phyloP scores from a whole-genome alignment of 306 rosid genomes.

The Cucurbita moschata region DNA sequence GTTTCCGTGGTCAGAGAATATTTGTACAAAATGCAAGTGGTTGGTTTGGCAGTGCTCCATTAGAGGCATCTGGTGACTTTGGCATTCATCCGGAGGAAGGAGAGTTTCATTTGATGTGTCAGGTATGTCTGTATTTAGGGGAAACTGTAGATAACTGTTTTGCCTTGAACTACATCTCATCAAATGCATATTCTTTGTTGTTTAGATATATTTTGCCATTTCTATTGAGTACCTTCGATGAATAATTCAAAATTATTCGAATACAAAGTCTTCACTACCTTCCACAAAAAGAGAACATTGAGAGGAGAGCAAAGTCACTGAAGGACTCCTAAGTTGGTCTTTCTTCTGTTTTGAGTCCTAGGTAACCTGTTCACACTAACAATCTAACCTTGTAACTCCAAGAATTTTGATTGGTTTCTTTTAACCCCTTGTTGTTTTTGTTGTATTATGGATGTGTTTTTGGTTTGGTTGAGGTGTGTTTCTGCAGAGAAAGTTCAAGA shows the following conservation, averaged over 20 bases:
- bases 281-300: background rate
- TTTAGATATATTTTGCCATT: background rate
- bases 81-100: conserved; percentile 96
- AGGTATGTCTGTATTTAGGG: conserved; percentile 29
- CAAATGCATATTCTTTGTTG: background rate
- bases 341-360: background rate
- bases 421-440: background rate
- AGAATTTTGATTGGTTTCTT: background rate
- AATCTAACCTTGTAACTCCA: background rate
- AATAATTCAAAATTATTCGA: background rate
- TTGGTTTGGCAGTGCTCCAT: conserved; percentile 78
- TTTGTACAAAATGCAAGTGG: conserved; percentile 84
- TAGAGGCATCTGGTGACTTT: conserved; percentile 94
- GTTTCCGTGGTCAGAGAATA: conserved; percentile 89
- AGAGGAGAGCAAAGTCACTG: background rate
- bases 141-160: background rate
- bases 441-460: background rate
- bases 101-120: conserved; percentile 87
- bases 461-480: background rate
- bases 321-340: background rate
- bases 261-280: background rate
- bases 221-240: background rate
- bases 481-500: background rate
- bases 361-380: background rate
- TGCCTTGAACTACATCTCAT: background rate